Conservation (phyloP, 73 alveolate genomes). For the Paraurostyla sp. region DNA sequence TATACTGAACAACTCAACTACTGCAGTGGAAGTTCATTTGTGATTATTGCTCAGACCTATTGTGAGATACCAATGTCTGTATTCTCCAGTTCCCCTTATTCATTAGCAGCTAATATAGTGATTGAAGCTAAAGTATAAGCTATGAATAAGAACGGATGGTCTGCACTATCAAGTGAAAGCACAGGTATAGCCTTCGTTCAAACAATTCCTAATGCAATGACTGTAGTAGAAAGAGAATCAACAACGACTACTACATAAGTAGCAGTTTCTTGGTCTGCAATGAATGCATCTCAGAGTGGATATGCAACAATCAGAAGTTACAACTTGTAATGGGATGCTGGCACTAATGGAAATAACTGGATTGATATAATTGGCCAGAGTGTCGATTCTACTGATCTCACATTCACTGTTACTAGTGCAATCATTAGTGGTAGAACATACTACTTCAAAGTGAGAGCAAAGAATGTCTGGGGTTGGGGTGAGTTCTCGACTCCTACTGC, state of each 20-base stretch:
- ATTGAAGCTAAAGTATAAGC: constrained; percentile 66
- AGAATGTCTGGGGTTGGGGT: constrained; percentile 71
- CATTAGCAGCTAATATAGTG: constrained; percentile 25
- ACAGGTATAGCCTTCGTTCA: constrained; percentile 42
- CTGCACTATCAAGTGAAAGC: constrained; percentile 1
- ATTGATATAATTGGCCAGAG: constrained; percentile 22
- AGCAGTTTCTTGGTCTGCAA: constrained; percentile 23
- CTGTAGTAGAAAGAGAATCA: constrained; percentile 7
- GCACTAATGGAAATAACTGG: constrained; percentile 47
- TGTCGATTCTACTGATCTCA: not conserved
- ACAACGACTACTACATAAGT: constrained; percentile 12
- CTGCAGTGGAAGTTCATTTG: constrained; percentile 30
- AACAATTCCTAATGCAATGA: constrained; percentile 51
- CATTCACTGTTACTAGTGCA: constrained; percentile 5
- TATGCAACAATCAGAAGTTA: constrained; percentile 1
- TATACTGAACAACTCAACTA: not conserved
- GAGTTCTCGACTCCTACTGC: not conserved
- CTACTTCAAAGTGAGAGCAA: constrained; percentile 53
- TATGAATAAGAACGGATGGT: constrained; percentile 60
- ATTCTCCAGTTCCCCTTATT: constrained; percentile 24
- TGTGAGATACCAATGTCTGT: constrained; percentile 60
- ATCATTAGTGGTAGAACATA: constrained; percentile 35
- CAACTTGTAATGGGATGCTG: constrained; percentile 55
- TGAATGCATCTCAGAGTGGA: not conserved
- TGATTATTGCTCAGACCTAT: constrained; percentile 12